These are phyloP conservation scores for Polytolypa hystricis DNA, from an alignment of 2,329 filamentous ascomycete species.

Conservation along the genomic window DNA sequence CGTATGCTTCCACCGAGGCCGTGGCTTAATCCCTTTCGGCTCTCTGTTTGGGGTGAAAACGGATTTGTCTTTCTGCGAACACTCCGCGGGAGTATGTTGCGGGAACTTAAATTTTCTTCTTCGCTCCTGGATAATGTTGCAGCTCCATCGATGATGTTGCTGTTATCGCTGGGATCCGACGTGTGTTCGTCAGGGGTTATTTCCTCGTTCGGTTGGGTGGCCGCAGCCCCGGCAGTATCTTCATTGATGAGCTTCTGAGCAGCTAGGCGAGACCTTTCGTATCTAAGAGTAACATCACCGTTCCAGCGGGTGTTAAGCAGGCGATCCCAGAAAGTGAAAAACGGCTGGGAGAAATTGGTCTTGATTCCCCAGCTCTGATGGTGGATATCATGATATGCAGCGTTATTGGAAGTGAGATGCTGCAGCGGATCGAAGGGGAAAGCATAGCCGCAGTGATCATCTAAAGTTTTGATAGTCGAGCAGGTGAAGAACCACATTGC, in stretches of 20 bases:
- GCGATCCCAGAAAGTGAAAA: constrained; percentile 88
- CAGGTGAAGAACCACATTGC: constrained; percentile 81
- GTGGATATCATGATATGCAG: constrained; percentile 93
- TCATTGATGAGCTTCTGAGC: constrained; percentile 48
- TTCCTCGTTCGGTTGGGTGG: constrained; percentile 17
- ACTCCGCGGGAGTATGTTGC: constrained; percentile 13
- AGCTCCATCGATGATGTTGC: constrained; percentile 16
- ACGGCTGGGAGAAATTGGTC: constrained; percentile 40
- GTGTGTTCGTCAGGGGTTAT: too few relatives aligned
- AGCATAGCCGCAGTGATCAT: constrained; percentile 94
- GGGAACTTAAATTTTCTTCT: constrained; percentile 8
- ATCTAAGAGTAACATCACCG: constrained; percentile 48
- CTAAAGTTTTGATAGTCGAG: constrained; percentile 90
- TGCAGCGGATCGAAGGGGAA: constrained; percentile 93
- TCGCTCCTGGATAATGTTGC: constrained; percentile 14
- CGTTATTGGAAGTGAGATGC: constrained; percentile 86
- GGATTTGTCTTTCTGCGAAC: constrained; percentile 26
- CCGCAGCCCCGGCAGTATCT: constrained; percentile 27
- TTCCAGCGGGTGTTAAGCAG: constrained; percentile 73
- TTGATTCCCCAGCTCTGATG: constrained; percentile 99
- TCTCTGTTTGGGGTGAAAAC: constrained; percentile 21
- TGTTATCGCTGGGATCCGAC: too few relatives aligned
- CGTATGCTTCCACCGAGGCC: constrained; percentile 30
- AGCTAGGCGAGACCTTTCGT: constrained; percentile 44
- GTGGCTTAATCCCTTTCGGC: constrained; percentile 26